Conservation (phyloP, 306 rosid genomes). For the Hippophae tibetana region DNA sequence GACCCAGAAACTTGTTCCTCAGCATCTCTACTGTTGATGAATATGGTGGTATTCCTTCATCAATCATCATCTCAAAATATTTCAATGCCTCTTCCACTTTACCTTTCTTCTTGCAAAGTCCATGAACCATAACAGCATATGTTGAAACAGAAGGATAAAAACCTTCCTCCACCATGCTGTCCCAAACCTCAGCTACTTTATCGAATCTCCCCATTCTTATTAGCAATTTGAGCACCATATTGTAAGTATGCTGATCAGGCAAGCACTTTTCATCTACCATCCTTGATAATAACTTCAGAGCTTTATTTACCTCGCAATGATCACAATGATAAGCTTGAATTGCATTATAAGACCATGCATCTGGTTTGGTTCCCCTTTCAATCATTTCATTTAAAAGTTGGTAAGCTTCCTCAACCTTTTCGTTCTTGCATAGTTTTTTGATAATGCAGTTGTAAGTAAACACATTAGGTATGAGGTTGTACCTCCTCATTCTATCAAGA, state of each 20-base stretch:
- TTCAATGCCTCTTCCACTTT: slow-evolving; percentile 75
- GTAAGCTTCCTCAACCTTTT: slow-evolving; percentile 77
- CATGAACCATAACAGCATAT: slow-evolving; percentile 76
- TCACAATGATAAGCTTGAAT: slow-evolving; percentile 82
- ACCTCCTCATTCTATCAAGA: slow-evolving; percentile 60
- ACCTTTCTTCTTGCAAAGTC: slow-evolving; percentile 62
- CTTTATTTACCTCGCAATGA: slow-evolving; percentile 57
- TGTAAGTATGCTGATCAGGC: slow-evolving; percentile 63
- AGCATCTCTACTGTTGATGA: slow-evolving; percentile 51
- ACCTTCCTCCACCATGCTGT: slow-evolving; percentile 39
- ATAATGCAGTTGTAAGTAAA: slow-evolving; percentile 67
- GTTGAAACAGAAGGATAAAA: slow-evolving; percentile 77
- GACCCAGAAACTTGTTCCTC: slow-evolving; percentile 52
- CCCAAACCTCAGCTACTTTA: slow-evolving; percentile 66
- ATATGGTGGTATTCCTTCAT: slow-evolving; percentile 88
- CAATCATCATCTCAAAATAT: slow-evolving; percentile 79
- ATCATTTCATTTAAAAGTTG: slow-evolving; percentile 76
- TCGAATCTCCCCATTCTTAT: slow-evolving; percentile 77
- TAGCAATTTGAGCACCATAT: slow-evolving; percentile 73
- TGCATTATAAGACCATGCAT: slow-evolving; percentile 75
- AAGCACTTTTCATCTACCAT: slow-evolving; percentile 54
- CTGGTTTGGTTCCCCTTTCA: slow-evolving; percentile 52
- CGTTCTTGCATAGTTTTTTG: slow-evolving; percentile 69
- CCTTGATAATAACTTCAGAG: slow-evolving; percentile 53
- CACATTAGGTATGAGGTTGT: slow-evolving; percentile 50